Evolutionary conservation across 495 filamentous ascomycete genomes (phyloP).

Genomic region (Oleoguttula mirabilis): DNA sequence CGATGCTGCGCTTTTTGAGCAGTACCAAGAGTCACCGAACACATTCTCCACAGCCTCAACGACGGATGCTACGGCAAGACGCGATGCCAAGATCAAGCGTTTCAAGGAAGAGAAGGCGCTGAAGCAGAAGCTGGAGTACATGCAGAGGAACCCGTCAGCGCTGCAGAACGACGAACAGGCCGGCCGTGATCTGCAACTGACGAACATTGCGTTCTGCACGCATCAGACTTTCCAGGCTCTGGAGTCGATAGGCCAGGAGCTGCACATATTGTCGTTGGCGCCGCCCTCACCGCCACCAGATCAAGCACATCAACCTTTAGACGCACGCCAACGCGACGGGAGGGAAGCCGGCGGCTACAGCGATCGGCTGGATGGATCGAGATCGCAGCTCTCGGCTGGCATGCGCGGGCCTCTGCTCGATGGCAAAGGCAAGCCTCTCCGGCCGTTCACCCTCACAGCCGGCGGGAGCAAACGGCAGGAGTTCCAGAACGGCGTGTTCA

Average conservation of each 20-base stretch:
- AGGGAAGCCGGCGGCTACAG: conserved; percentile 46
- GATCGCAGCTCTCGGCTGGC: conserved; percentile 41
- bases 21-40: conserved; percentile 52
- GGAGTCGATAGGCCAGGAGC: conserved; percentile 71
- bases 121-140: conserved; percentile 67
- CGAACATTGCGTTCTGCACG: conserved; percentile 55
- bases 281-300: conserved; percentile 37
- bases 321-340: conserved; percentile 23
- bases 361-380: conserved; percentile 59
- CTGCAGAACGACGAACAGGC: conserved; percentile 65
- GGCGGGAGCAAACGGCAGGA: conserved; percentile 47
- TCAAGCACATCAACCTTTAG: conserved; percentile 5
- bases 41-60: conserved; percentile 57
- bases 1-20: conserved; percentile 60
- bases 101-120: conserved; percentile 80
- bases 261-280: conserved; percentile 65
- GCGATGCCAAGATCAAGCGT: conserved; percentile 73
- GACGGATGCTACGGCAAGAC: conserved; percentile 57
- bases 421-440: conserved; percentile 69
- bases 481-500: conserved; percentile 73
- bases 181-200: conserved; percentile 63
- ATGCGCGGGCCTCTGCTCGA: conserved; percentile 65
- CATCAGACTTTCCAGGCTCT: conserved; percentile 77
- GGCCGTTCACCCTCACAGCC: conserved; percentile 71
- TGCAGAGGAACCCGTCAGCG: conserved; percentile 46